Evolutionary conservation across 352 stramenopile species (phyloP), one percentile per base, ranked within the genome.

Genomic region (Phytophthora ramorum): DNA sequence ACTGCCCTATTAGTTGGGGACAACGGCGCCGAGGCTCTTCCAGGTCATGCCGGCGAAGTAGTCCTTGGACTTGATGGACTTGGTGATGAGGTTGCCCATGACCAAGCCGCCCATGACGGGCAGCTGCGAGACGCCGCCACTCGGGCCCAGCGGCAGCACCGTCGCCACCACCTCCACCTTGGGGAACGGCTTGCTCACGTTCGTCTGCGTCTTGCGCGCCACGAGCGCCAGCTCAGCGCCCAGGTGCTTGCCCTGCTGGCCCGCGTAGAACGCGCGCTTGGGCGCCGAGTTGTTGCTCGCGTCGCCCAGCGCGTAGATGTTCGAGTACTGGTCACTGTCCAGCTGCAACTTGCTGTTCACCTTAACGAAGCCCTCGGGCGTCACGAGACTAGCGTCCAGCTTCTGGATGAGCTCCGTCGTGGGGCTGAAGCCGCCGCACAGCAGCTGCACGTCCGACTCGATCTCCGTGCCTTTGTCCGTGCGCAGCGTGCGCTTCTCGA

Each of bases 301-400:
- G 59, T 89, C 78, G 47, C 77, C 80, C n/a, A 87, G 52, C 35
- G 69, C 75, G 52, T 83, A 89, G 22, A 89, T 76, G 61, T 86
- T 76, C 4, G 65, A 32, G 60, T 77, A 89, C 58, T 69, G 57
- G 1, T 47, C 48, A 48, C 71, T 71, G 53, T 82, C 78, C 26
- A 89, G 62, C 62, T 86, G 75, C 47, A 86, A 47, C 46, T 73
- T 52, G 43, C 57, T 71, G 64, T 83, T 83, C 2, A 86, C 78
- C 48, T 80, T 79, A 63, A 86, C 63, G 43, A 69, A 67, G 0
- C 78, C 78, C n/a, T 70, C 47, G 13, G 37, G 37, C 13, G 76
- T 76, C 12, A 87, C 68, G n/a, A 84, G 50, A 22, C 49, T 60
- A 1, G 69, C 45, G 40, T 83, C 70, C 35, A 84, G 58, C 37